These are phyloP conservation scores for Musa balbisiana DNA, from an alignment of 202 grass and related monocot genomes.

Conservation along the genomic window DNA sequence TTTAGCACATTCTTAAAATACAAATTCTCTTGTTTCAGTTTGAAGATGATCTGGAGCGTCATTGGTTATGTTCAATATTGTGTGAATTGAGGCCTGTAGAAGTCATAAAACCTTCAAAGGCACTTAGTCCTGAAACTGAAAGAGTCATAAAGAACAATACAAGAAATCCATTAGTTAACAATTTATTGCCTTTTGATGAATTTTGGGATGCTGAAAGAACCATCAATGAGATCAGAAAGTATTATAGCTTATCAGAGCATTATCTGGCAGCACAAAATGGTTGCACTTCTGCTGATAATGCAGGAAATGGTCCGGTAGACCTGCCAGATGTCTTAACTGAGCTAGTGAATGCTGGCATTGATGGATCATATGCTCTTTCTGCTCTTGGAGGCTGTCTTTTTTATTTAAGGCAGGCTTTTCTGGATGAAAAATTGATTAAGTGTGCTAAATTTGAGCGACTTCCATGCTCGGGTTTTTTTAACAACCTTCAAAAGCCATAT, in stretches of 20 bases:
- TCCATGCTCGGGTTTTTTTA: slow-evolving; percentile 39
- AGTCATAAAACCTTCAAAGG: slow-evolving; percentile 72
- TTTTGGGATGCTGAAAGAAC: slow-evolving; percentile 84
- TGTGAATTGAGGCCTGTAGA: slow-evolving; percentile 87
- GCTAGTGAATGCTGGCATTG: slow-evolving; percentile 55
- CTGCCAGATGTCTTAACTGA: slow-evolving; percentile 53
- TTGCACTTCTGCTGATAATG: slow-evolving; percentile 17
- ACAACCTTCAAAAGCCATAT: slow-evolving; percentile 45
- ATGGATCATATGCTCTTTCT: slow-evolving; percentile 63
- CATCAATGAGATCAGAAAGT: slow-evolving; percentile 50
- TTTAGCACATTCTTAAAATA: slow-evolving; percentile 20
- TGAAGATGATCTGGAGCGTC: slow-evolving; percentile 67
- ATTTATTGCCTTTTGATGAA: slow-evolving; percentile 57
- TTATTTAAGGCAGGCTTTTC: slow-evolving; percentile 82
- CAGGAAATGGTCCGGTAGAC: slow-evolving; percentile 2
- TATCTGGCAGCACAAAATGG: slow-evolving; percentile 14
- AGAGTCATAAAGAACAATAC: slow-evolving; percentile 69
- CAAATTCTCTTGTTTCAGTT: slow-evolving; percentile 47
- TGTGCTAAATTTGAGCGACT: slow-evolving; percentile 75
- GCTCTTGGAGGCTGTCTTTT: slow-evolving; percentile 90
- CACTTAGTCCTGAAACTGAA: slow-evolving; percentile 72
- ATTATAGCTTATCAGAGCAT: slow-evolving; percentile 41
- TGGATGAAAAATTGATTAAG: slow-evolving; percentile 71
- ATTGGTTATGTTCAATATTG: slow-evolving; percentile 71
- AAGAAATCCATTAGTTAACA: slow-evolving; percentile 70